Evolutionary conservation across 495 filamentous ascomycete genomes (phyloP).

Genomic region (Talaromyces adpressus): DNA sequence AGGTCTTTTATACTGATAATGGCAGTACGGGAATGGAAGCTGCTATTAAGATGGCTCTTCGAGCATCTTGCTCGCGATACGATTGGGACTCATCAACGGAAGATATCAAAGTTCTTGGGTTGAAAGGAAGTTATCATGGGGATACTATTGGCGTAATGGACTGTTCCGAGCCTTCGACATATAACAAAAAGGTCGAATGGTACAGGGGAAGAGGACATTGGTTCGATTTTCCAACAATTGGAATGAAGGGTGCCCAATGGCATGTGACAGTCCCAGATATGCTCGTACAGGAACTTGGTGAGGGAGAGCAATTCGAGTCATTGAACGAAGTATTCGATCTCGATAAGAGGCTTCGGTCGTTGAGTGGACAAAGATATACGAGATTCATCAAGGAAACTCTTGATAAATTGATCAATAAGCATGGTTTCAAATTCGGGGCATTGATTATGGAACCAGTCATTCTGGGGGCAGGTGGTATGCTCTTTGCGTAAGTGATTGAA

Average conservation of each 20-base stretch:
- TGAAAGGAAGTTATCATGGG: slow-evolving; percentile 73
- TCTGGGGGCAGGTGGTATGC: slow-evolving; percentile 72
- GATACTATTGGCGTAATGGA: slow-evolving; percentile 83
- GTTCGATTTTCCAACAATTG: slow-evolving; percentile 67
- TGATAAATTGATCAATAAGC: slow-evolving; percentile 33
- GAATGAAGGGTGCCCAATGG: slow-evolving; percentile 58
- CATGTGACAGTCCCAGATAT: slow-evolving; percentile 46
- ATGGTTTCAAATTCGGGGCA: slow-evolving; percentile 63
- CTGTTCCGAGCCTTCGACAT: slow-evolving; percentile 62
- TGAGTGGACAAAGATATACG: slow-evolving; percentile 42
- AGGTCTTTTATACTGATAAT: slow-evolving; percentile 73
- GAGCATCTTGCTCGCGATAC: slow-evolving; percentile 55
- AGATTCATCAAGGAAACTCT: slow-evolving; percentile 49
- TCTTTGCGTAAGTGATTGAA: slow-evolving; percentile 50
- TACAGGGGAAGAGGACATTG: slow-evolving; percentile 67
- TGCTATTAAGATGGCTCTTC: slow-evolving; percentile 71
- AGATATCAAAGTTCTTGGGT: slow-evolving; percentile 57
- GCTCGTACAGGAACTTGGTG: slow-evolving; percentile 39
- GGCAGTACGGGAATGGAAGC: slow-evolving; percentile 76
- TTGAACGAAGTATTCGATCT: slow-evolving; percentile 58
- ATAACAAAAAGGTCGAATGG: slow-evolving; percentile 73
- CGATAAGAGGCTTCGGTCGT: slow-evolving; percentile 32
- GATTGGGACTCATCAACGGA: slow-evolving; percentile 49
- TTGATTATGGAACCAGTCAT: slow-evolving; percentile 70
- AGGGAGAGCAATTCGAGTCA: slow-evolving; percentile 35